Evolutionary conservation across 148 eudicot genomes (phyloP).

Genomic region (Selenicereus undatus): DNA sequence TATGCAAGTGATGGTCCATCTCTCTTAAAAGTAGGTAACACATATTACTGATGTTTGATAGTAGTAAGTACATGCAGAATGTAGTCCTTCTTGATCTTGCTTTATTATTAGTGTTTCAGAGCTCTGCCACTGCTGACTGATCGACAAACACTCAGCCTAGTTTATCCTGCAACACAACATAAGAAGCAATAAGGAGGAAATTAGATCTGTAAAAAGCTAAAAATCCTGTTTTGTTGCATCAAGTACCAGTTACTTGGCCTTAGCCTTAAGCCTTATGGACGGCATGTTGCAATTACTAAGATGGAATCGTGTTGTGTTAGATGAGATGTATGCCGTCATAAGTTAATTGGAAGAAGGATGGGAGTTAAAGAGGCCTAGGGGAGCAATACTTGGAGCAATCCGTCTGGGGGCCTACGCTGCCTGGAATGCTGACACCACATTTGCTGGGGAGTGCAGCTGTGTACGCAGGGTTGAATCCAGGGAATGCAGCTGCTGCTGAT

Average conservation of each 20-base stretch:
- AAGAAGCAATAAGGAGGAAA: not conserved
- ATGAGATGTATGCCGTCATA: not conserved
- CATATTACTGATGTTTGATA: not conserved
- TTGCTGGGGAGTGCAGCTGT: slow-evolving; percentile 30
- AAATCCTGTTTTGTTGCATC: not conserved
- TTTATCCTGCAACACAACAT: not conserved
- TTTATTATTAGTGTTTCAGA: not conserved
- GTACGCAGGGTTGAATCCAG: slow-evolving; percentile 8
- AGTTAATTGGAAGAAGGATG: not conserved
- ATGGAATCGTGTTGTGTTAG: not conserved
- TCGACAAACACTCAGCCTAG: not conserved
- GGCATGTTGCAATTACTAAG: too few species aligned
- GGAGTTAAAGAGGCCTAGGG: not conserved
- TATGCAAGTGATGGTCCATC: not conserved
- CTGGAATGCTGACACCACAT: slow-evolving; percentile 39
- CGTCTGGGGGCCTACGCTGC: slow-evolving; percentile 30
- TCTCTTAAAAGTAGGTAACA: not conserved
- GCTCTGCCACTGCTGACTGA: not conserved
- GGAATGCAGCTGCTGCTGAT: slow-evolving; percentile 7
- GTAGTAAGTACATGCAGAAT: not conserved
- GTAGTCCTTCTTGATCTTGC: not conserved
- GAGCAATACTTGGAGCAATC: slow-evolving; percentile 35
- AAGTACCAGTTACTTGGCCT: too few species aligned
- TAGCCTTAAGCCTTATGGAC: too few species aligned
- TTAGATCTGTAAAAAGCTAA: not conserved